Evolutionary conservation across 495 filamentous ascomycete species (phyloP), one percentile per base, ranked within the genome.

Genomic region (Neurospora sp.): DNA sequence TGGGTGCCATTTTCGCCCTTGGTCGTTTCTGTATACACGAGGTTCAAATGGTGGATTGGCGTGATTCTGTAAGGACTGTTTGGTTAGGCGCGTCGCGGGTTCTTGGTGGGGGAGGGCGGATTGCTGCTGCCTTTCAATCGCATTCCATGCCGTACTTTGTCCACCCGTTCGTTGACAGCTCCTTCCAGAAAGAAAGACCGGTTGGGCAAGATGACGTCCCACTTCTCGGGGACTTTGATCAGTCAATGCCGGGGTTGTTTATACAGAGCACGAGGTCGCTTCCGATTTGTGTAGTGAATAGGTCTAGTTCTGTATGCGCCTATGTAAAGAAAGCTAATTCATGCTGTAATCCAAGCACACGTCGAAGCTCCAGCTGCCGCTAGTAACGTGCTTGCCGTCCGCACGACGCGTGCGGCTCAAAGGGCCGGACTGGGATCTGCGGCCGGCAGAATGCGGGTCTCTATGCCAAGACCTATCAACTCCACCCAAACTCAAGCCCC

Each of bases 1-100:
- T 70, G 12, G 79, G 79, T 22, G 78, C 74, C 79, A 80, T 80
- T 17, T 48, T 69, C 53, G 27, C 27, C 53, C 53, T 65, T 65
- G 53, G 6, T 37, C 10, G 53, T 65, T 65, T 65, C 53, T 7
- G 27, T 65, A 65, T 35, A 16, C 27, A 7, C 27, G 27, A 16
- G 53, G 53, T 61, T 61, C 53, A 61, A 61, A 5, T 65, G 53
- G 53, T 16, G 12, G 12, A 16, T 35, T 65, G 12, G 10, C 8
- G 40, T 70, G 40, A n/a, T 70, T 22, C 12, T 42, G 31, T 40
- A 17, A 45, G 8, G 40, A 45, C 42, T 42, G 69, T 20, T 69
- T 69, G 35, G 68, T 27, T 45, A 38, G 68, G 68, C 68, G 35
- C 68, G 68, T 69, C 40, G 68, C 68, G 35, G 68, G 68, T 39